phyloP scores from a whole-genome alignment of 495 filamentous ascomycete species.

The Cercophora samala region DNA sequence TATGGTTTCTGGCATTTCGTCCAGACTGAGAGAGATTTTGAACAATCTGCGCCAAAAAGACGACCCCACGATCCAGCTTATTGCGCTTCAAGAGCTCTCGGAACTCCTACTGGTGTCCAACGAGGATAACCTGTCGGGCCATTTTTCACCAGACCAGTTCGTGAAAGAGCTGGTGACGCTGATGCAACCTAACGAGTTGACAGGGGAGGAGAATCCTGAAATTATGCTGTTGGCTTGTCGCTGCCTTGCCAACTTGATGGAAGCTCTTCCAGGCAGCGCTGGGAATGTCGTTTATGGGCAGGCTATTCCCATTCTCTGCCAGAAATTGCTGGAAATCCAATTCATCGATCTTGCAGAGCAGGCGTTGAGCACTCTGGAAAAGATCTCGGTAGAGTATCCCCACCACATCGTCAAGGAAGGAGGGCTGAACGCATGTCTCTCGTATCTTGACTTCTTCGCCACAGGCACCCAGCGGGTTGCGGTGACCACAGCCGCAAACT shows the following conservation, averaged over 20 bases:
- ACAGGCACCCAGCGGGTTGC: slow-evolving; percentile 96
- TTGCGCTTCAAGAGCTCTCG: slow-evolving; percentile 89
- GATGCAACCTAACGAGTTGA: slow-evolving; percentile 84
- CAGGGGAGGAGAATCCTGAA: slow-evolving; percentile 88
- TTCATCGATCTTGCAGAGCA: slow-evolving; percentile 98
- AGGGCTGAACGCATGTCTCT: slow-evolving; percentile 87
- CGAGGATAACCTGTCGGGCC: slow-evolving; percentile 92
- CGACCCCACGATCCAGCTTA: slow-evolving; percentile 82
- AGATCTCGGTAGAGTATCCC: slow-evolving; percentile 96
- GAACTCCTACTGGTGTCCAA: slow-evolving; percentile 91
- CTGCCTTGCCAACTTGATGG: slow-evolving; percentile 96
- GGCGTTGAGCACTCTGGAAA: slow-evolving; percentile 91
- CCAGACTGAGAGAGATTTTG: slow-evolving; percentile 78
- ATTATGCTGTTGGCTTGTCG: slow-evolving; percentile 97
- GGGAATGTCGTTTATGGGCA: slow-evolving; percentile 95
- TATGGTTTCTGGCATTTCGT: slow-evolving; percentile 81
- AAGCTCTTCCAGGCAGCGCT: slow-evolving; percentile 86
- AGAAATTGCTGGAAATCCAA: slow-evolving; percentile 89
- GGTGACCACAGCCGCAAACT: slow-evolving; percentile 95
- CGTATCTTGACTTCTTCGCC: slow-evolving; percentile 94
- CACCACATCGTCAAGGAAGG: slow-evolving; percentile 94
- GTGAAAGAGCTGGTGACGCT: slow-evolving; percentile 90
- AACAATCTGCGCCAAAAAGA: slow-evolving; percentile 81
- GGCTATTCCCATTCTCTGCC: slow-evolving; percentile 88
- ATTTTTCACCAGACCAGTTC: slow-evolving; percentile 91